Conservation (phyloP, 164 flowering plant species). For the Liriodendron chinense region DNA sequence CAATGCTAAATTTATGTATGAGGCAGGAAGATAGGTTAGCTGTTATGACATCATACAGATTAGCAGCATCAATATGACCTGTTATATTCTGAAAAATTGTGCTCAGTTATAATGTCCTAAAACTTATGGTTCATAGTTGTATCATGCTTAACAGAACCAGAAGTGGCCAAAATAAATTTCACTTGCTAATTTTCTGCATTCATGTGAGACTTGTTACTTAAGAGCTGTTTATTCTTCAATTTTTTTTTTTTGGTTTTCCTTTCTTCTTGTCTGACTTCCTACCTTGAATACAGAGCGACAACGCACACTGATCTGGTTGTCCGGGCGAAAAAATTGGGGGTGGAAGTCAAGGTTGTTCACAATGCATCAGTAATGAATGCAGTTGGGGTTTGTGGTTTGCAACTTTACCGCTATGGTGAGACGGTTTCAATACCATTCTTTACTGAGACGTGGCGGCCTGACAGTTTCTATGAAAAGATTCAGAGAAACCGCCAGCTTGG, state of each 20-base stretch:
- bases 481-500: slow-evolving; percentile 61
- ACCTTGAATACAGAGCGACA: slow-evolving; percentile 61
- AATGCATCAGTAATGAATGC: slow-evolving; percentile 98
- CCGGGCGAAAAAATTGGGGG: slow-evolving; percentile 74
- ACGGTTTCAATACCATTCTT: slow-evolving; percentile 90
- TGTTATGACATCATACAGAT: not conserved
- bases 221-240: not conserved
- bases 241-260: too few relatives aligned
- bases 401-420: slow-evolving; percentile 94
- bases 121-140: not conserved
- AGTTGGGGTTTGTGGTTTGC: slow-evolving; percentile 89
- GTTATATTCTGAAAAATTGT: too few relatives aligned
- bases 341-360: slow-evolving; percentile 76
- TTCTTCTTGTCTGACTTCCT: not conserved
- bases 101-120: not conserved
- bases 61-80: not conserved
- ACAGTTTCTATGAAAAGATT: slow-evolving; percentile 91
- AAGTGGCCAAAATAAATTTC: not conserved
- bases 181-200: not conserved
- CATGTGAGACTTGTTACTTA: not conserved
- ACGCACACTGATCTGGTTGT: slow-evolving; percentile 92
- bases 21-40: not conserved
- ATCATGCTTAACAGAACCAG: not conserved
- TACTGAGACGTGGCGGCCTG: slow-evolving; percentile 91
- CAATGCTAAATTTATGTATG: not conserved